A percentile compares a stretch with the other conserved stretches of the same genome.
Evolutionary conservation across 2,329 filamentous ascomycete genomes (phyloP).

Genomic region (Exutisphaerella laricina): DNA sequence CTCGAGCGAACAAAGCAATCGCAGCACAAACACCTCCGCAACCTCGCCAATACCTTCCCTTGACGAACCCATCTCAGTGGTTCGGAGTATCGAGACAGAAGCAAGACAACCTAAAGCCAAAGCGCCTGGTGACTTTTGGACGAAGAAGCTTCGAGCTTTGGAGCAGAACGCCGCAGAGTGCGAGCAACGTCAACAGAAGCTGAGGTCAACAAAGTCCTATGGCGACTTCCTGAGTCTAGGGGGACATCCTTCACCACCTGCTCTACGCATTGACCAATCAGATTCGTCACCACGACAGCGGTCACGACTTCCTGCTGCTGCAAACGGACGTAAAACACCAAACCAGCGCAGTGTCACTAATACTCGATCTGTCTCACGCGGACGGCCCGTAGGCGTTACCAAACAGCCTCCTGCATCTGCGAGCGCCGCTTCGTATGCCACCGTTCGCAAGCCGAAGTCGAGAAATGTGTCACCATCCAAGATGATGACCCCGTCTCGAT

Average conservation of each 20-base stretch:
- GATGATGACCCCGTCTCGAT: constrained; percentile 51
- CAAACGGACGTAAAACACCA: constrained; percentile 29
- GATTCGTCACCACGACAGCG: constrained; percentile 25
- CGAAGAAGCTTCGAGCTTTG: constrained; percentile 48
- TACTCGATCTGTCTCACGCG: constrained; percentile 31
- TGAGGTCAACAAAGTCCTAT: constrained; percentile 30
- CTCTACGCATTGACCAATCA: constrained; percentile 29
- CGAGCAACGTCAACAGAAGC: constrained; percentile 38
- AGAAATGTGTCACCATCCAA: constrained; percentile 38
- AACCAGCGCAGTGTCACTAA: constrained; percentile 24
- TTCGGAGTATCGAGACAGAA: constrained; percentile 16
- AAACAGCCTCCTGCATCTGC: constrained; percentile 24
- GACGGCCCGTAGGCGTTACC: constrained; percentile 28
- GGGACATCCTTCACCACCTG: constrained; percentile 33
- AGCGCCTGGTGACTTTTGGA: constrained; percentile 48
- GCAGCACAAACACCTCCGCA: constrained; percentile 42
- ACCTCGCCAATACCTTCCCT: constrained; percentile 47
- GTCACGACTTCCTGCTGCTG: constrained; percentile 22
- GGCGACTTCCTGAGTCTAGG: constrained; percentile 35
- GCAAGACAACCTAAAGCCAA: constrained; percentile 35
- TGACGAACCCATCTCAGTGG: constrained; percentile 23
- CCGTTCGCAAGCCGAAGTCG: constrained; percentile 25
- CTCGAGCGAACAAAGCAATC: constrained; percentile 46
- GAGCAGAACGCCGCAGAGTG: constrained; percentile 46
- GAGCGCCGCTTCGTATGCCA: constrained; percentile 22